phyloP scores from a whole-genome alignment of 352 stramenopile genomes.

The Phytophthora ohioensis region DNA sequence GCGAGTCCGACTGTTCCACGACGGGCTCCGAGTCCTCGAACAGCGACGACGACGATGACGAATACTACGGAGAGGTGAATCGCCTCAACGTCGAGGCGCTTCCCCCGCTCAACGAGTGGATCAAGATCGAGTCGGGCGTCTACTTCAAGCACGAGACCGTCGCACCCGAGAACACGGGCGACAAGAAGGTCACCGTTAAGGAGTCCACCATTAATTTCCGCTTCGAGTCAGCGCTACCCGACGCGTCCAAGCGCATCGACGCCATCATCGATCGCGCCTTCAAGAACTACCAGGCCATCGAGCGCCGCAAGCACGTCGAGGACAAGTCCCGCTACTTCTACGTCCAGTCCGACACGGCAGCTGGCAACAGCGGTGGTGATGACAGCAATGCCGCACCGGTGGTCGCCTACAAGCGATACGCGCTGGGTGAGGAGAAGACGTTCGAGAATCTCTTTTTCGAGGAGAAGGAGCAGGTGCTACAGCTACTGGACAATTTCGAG shows the following conservation, averaged over 20 bases:
- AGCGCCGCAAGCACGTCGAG: constrained; percentile 42
- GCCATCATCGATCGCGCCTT: constrained; percentile 47
- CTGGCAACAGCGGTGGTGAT: constrained; percentile 11
- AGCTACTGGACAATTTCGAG: constrained; percentile 82
- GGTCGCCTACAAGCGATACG: constrained; percentile 75
- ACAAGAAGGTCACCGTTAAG: constrained; percentile 33
- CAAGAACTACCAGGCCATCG: constrained; percentile 43
- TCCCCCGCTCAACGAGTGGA: constrained; percentile 52
- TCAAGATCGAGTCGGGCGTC: constrained; percentile 52
- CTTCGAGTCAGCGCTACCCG: constrained; percentile 32
- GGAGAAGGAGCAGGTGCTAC: constrained; percentile 76
- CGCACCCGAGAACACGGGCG: constrained; percentile 28
- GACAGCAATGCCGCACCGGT: constrained; percentile 13
- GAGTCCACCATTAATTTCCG: constrained; percentile 39
- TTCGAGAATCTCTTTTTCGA: constrained; percentile 91
- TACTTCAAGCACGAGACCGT: constrained; percentile 44
- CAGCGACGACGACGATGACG: constrained; percentile 31
- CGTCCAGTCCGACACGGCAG: constrained; percentile 34
- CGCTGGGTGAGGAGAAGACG: constrained; percentile 85
- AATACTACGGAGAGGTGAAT: constrained; percentile 43
- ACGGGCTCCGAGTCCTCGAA: constrained; percentile 35
- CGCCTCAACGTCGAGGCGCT: constrained; percentile 51
- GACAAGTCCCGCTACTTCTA: constrained; percentile 61
- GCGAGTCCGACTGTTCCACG: constrained; percentile 36
- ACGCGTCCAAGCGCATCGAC: constrained; percentile 50